These are phyloP conservation scores for Elongisporangium senticosum DNA, from an alignment of 352 stramenopile species.

Conservation along the genomic window DNA sequence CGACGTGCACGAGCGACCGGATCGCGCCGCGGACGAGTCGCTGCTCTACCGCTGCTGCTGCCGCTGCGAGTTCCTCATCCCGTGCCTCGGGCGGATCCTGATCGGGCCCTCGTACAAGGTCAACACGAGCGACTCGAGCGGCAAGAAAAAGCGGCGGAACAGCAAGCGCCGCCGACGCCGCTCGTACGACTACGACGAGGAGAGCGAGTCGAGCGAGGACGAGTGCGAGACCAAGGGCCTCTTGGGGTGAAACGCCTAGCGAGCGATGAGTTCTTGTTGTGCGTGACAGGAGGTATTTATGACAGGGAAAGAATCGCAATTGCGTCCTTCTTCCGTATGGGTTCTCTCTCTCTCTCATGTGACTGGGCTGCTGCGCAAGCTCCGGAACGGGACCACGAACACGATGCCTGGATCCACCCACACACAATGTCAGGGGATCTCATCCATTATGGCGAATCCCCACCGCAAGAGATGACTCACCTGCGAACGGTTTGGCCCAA, in stretches of 20 bases:
- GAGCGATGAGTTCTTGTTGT: slow-evolving; percentile 10
- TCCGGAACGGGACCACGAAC: slow-evolving; percentile 52
- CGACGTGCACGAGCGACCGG: slow-evolving; percentile 17
- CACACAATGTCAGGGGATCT: background rate
- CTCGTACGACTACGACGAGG: slow-evolving; percentile 31
- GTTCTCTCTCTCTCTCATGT: slow-evolving; percentile 11
- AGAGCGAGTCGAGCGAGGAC: slow-evolving; percentile 15
- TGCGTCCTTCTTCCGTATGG: background rate
- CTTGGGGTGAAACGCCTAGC: slow-evolving; percentile 25
- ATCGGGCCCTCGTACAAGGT: slow-evolving; percentile 62
- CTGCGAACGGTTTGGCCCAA: slow-evolving; percentile 48
- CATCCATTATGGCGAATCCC: too few species aligned
- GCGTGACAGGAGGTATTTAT: slow-evolving; percentile 9
- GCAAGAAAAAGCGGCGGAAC: slow-evolving; percentile 30
- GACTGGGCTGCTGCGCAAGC: slow-evolving; percentile 15
- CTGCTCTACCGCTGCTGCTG: slow-evolving; percentile 66
- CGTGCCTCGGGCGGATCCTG: slow-evolving; percentile 59
- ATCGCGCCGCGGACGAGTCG: slow-evolving; percentile 28
- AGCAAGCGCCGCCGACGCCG: slow-evolving; percentile 14
- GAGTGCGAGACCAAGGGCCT: slow-evolving; percentile 42
- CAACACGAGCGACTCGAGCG: slow-evolving; percentile 13
- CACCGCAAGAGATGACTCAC: slow-evolving; percentile 6
- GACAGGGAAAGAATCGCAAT: background rate
- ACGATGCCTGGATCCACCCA: slow-evolving; percentile 35
- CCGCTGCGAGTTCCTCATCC: slow-evolving; percentile 70